Evolutionary conservation across 139 green algal species (phyloP).

Genomic region (Micractinium conductrix): DNA sequence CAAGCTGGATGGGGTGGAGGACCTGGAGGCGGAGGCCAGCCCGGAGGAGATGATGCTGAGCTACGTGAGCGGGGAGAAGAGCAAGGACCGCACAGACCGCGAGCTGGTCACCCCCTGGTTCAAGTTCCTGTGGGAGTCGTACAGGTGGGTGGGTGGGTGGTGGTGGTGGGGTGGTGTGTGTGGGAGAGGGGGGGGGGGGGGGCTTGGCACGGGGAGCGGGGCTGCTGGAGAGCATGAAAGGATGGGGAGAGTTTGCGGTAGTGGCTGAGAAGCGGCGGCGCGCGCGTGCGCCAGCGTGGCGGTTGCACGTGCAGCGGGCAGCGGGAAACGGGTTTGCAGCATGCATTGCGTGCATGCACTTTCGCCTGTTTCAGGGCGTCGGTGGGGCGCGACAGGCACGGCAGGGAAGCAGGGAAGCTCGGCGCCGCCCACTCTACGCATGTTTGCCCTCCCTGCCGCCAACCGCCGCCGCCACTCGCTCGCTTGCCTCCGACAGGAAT

Average conservation of each 20-base stretch:
- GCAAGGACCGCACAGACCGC: slow-evolving; percentile 92
- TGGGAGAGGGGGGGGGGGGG: neutral
- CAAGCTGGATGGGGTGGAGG: slow-evolving; percentile 55
- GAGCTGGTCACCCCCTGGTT: slow-evolving; percentile 99
- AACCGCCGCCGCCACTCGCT: neutral
- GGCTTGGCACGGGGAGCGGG: neutral
- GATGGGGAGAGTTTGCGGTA: too few species aligned
- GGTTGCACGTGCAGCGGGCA: too few species aligned
- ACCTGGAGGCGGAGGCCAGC: slow-evolving; percentile 95
- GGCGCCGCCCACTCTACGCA: too few species aligned
- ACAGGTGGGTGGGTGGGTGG: slow-evolving; percentile 78
- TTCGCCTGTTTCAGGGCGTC: too few species aligned
- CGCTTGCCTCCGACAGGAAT: slow-evolving; percentile 22
- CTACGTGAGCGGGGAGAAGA: slow-evolving; percentile 95
- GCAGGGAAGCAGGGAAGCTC: too few species aligned
- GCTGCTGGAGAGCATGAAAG: too few species aligned
- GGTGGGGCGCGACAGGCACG: too few species aligned
- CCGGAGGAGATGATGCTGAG: slow-evolving; percentile 98
- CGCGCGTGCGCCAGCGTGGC: too few species aligned
- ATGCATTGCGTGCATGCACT: too few species aligned
- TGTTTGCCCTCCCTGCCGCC: neutral
- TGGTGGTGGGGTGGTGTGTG: too few species aligned
- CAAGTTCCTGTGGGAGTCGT: slow-evolving; percentile 99
- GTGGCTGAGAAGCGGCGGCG: too few species aligned
- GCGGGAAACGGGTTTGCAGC: too few species aligned